Evolutionary conservation across 352 stramenopile species (phyloP).

Genomic region (Phytophthora pseudosyringae): DNA sequence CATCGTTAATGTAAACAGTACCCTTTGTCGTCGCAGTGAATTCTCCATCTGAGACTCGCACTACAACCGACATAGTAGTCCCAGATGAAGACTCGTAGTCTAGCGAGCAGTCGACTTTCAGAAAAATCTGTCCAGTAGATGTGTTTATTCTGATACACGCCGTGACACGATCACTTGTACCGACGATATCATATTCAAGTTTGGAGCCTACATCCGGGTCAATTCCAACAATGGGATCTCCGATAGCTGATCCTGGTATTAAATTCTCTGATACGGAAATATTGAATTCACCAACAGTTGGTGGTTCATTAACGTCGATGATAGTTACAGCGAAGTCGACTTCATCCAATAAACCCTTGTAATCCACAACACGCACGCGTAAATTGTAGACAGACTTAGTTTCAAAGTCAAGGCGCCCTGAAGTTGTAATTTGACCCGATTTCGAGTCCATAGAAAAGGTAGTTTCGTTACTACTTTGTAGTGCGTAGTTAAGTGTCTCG

Average conservation of each 20-base stretch:
- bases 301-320: conserved; percentile 35
- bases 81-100: conserved; percentile 33
- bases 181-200: conserved; percentile 22
- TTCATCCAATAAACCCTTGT: conserved; percentile 14
- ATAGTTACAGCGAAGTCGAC: conserved; percentile 18
- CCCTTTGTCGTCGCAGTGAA: conserved; percentile 21
- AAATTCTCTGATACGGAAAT: conserved; percentile 27
- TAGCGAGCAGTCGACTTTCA: conserved; percentile 22
- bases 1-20: conserved; percentile 39
- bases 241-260: conserved; percentile 20
- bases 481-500: conserved; percentile 22
- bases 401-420: conserved; percentile 24
- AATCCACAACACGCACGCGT: conserved; percentile 23
- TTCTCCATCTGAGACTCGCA: conserved; percentile 49
- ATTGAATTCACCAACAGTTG: conserved; percentile 19
- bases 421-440: conserved; percentile 24
- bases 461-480: not conserved
- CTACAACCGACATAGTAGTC: conserved; percentile 29
- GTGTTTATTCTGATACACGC: conserved; percentile 24
- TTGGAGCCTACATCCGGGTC: conserved; percentile 19
- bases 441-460: conserved; percentile 24
- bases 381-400: conserved; percentile 14
- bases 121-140: conserved; percentile 21
- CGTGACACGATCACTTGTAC: conserved; percentile 9
- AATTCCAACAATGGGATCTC: conserved; percentile 19